These are phyloP conservation scores for Papiliotrema fonsecae DNA, from an alignment of 1,284 basidiomycete genomes.

Conservation along the genomic window DNA sequence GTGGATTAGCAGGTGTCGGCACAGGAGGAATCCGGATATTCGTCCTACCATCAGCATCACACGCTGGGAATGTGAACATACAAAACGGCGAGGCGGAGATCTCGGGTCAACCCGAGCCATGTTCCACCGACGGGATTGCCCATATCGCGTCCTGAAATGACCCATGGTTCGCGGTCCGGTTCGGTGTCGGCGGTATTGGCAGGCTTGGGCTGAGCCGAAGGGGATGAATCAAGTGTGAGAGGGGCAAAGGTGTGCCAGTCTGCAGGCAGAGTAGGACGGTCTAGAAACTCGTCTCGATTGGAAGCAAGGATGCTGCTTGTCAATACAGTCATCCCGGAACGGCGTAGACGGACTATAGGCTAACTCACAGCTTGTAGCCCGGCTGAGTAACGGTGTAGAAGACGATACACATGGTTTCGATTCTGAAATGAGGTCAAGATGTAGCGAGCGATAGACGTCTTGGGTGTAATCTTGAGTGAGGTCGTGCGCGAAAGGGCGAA, in stretches of 20 bases:
- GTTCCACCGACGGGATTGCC: constrained; percentile 31
- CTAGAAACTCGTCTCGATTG: constrained; percentile 45
- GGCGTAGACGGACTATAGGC: not conserved
- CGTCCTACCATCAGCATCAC: constrained; percentile 19
- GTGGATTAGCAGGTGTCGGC: constrained; percentile 18
- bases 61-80: constrained; percentile 15
- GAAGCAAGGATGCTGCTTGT: constrained; percentile 35
- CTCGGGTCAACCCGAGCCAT: constrained; percentile 40
- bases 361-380: constrained; percentile 38
- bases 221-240: not conserved
- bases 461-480: no score
- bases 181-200: no score
- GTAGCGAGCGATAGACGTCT: no score
- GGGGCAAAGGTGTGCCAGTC: constrained; percentile 42
- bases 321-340: not conserved
- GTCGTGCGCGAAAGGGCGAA: no score
- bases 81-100: constrained; percentile 39
- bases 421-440: not conserved
- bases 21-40: constrained; percentile 35
- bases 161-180: constrained; percentile 13
- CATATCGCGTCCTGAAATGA: constrained; percentile 34
- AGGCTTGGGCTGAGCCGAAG: no score
- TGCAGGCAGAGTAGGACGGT: constrained; percentile 35
- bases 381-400: constrained; percentile 41
- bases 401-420: constrained; percentile 41